Evolutionary conservation across 768 basidiomycete genomes (phyloP).

Genomic region (Amanita pallidorosea): DNA sequence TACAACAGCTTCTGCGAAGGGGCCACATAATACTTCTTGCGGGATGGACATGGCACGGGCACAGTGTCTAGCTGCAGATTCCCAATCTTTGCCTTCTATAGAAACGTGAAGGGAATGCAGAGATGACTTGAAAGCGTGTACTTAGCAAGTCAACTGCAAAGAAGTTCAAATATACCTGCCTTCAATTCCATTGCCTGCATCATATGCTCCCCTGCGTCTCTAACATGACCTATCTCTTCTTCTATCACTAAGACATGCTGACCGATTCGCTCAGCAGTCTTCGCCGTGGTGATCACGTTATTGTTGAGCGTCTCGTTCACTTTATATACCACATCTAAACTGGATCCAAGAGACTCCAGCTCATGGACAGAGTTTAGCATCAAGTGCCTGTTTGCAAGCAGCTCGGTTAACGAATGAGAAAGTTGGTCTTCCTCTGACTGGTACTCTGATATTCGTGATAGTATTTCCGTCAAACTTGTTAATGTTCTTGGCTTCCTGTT

Average conservation of each 20-base stretch:
- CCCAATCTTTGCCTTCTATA: slow-evolving; percentile 88
- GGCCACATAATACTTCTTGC: slow-evolving; percentile 62
- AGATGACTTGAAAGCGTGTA: slow-evolving; percentile 21
- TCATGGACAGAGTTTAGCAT: slow-evolving; percentile 51
- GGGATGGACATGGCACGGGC: slow-evolving; percentile 85
- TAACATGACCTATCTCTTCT: slow-evolving; percentile 85
- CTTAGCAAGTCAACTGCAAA: background rate
- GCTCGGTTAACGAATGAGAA: slow-evolving; percentile 42
- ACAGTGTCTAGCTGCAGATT: slow-evolving; percentile 85
- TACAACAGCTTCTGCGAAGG: slow-evolving; percentile 81
- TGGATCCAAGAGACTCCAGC: slow-evolving; percentile 48
- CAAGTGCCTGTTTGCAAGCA: slow-evolving; percentile 61
- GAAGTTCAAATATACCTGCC: slow-evolving; percentile 28
- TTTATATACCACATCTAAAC: slow-evolving; percentile 47
- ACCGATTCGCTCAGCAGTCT: slow-evolving; percentile 83
- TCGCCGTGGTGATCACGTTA: slow-evolving; percentile 62
- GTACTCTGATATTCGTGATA: slow-evolving; percentile 63
- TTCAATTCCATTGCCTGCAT: slow-evolving; percentile 93
- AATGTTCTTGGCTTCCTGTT: slow-evolving; percentile 27
- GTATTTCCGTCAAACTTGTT: slow-evolving; percentile 55
- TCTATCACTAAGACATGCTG: slow-evolving; percentile 83
- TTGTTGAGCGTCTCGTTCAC: slow-evolving; percentile 45
- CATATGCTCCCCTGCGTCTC: slow-evolving; percentile 85
- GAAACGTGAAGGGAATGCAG: slow-evolving; percentile 48
- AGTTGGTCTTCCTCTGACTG: slow-evolving; percentile 30